Conservation (phyloP, 129 eudicot genomes). For the Lonicera japonica region DNA sequence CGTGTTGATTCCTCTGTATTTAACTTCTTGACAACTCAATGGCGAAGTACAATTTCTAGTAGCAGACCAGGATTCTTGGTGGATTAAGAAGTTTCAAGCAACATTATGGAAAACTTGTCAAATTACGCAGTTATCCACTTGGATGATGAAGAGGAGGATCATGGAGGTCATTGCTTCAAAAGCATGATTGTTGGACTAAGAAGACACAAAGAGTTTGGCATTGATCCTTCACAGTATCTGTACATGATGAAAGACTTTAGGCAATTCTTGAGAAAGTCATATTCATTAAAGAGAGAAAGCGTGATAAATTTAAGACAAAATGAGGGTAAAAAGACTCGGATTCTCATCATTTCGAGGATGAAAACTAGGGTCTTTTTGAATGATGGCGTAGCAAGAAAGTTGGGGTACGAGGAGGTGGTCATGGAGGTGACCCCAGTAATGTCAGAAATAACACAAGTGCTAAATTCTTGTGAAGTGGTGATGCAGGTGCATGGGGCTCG, state of each 20-base stretch:
- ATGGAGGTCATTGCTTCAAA: slow-evolving; percentile 61
- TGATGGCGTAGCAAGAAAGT: slow-evolving; percentile 29
- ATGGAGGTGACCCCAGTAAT: slow-evolving; percentile 28
- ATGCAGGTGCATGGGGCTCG: slow-evolving; percentile 95
- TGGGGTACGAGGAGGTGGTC: slow-evolving; percentile 45
- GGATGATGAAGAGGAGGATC: slow-evolving; percentile 31
- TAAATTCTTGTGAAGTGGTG: slow-evolving; percentile 75
- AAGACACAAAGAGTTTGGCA: slow-evolving; percentile 32
- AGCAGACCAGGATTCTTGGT: slow-evolving; percentile 20
- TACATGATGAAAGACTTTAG: slow-evolving; percentile 38
- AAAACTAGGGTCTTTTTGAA: slow-evolving; percentile 36
- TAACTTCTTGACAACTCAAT: slow-evolving; percentile 37
- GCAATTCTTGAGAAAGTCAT: slow-evolving; percentile 36
- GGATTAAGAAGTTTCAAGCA: slow-evolving; percentile 31
- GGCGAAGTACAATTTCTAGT: slow-evolving; percentile 47
- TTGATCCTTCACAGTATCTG: slow-evolving; percentile 20
- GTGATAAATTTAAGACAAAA: slow-evolving; percentile 5
- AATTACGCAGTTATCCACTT: slow-evolving; percentile 48
- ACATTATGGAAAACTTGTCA: slow-evolving; percentile 46
- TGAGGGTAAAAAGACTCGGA: slow-evolving; percentile 33
- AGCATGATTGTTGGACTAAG: slow-evolving; percentile 56
- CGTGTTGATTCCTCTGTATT: slow-evolving; percentile 51
- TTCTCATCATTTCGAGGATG: slow-evolving; percentile 48
- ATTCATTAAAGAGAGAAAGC: slow-evolving; percentile 38
- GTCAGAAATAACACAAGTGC: slow-evolving; percentile 24